phyloP scores from a whole-genome alignment of 805 yeast genomes.

The Saccharomycopsis capsularis region DNA sequence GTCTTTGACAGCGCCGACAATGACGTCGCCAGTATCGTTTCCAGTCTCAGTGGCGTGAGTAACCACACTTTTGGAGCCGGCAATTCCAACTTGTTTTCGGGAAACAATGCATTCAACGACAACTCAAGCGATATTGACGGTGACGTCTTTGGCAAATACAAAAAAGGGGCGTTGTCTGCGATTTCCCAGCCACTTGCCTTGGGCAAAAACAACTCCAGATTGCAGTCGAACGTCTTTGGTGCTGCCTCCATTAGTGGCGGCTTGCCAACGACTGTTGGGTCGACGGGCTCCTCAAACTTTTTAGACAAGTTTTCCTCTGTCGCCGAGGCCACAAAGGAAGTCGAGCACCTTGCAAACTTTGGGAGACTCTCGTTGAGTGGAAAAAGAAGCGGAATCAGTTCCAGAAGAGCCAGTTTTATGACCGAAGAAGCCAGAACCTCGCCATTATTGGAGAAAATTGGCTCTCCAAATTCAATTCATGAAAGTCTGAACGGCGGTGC shows the following conservation, averaged over 20 bases:
- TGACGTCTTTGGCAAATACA: constrained; percentile 33
- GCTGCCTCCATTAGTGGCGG: constrained; percentile 59
- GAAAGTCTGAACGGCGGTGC: constrained; percentile 25
- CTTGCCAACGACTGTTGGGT: constrained; percentile 25
- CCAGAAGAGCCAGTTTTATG: constrained; percentile 49
- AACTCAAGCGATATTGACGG: constrained; percentile 32
- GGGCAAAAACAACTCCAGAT: constrained; percentile 29
- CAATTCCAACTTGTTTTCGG: constrained; percentile 1
- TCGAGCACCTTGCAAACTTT: constrained; percentile 39
- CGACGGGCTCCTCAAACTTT: constrained; percentile 36
- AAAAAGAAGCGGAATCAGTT: constrained; percentile 30
- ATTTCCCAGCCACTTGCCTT: constrained; percentile 36
- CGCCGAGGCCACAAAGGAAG: constrained; percentile 63
- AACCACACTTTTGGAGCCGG: constrained; percentile 20
- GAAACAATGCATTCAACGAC: constrained; percentile 26
- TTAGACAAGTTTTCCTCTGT: constrained; percentile 57
- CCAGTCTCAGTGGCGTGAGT: constrained; percentile 27
- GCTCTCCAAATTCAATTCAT: constrained; percentile 27
- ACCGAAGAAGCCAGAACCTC: constrained; percentile 28
- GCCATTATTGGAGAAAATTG: constrained; percentile 21
- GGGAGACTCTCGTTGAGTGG: constrained; percentile 33
- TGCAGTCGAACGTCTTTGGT: constrained; percentile 33
- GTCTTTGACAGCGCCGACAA: constrained; percentile 25
- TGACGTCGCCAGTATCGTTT: constrained; percentile 28
- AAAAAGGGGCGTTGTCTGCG: constrained; percentile 41